Conservation (phyloP, 352 stramenopile genomes). For the Pythium aristosporum region DNA sequence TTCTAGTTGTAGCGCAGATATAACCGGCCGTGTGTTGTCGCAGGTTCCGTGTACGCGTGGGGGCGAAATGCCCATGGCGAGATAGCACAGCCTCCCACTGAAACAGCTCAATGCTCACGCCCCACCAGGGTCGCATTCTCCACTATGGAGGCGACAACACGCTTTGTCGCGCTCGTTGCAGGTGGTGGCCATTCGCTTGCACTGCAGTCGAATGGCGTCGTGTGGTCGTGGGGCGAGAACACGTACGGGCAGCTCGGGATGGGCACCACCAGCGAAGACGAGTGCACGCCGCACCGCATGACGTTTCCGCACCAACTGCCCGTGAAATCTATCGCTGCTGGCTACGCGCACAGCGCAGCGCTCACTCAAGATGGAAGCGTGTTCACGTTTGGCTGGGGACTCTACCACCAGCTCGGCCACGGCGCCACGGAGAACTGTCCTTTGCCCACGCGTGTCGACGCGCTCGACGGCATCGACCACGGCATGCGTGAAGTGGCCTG, state of each 20-base stretch:
- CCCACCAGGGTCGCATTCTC: constrained; percentile 35
- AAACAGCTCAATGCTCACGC: constrained; percentile 6
- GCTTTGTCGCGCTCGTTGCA: constrained; percentile 34
- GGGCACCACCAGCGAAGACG: constrained; percentile 4
- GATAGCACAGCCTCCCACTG: constrained; percentile 16
- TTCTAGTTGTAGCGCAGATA: not conserved
- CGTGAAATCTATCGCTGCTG: constrained; percentile 32
- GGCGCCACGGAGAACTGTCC: constrained; percentile 38
- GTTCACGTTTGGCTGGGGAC: constrained; percentile 72
- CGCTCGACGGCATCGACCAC: constrained; percentile 49
- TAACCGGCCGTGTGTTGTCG: not conserved
- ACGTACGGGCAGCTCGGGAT: constrained; percentile 54
- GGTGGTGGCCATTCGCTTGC: constrained; percentile 68
- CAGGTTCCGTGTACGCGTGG: constrained; percentile 52
- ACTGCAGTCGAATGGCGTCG: constrained; percentile 31
- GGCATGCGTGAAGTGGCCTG: constrained; percentile 52
- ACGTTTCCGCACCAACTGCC: not conserved
- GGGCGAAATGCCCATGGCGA: constrained; percentile 53
- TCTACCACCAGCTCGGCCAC: constrained; percentile 80
- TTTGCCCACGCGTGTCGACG: constrained; percentile 34
- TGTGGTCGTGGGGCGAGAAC: constrained; percentile 76
- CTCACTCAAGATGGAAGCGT: constrained; percentile 37
- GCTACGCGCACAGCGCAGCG: constrained; percentile 54
- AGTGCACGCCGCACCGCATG: constrained; percentile 14
- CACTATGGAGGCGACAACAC: not conserved